phyloP scores from a whole-genome alignment of 306 rosid genomes.

The Senna siamea region DNA sequence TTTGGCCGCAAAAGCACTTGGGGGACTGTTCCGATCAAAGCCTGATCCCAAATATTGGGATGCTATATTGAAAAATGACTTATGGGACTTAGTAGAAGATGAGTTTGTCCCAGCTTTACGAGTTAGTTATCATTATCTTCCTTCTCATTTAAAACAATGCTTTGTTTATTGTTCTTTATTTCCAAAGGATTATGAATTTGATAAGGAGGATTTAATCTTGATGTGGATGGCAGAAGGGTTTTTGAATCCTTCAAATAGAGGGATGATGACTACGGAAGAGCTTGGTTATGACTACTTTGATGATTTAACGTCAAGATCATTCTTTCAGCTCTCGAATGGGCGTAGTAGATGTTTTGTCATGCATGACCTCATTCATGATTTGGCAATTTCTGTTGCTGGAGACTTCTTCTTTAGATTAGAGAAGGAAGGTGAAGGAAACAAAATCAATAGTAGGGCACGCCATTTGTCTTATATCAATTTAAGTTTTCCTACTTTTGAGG shows the following conservation, averaged over 20 bases:
- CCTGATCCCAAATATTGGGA: background rate
- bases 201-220: background rate
- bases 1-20: conserved; percentile 1
- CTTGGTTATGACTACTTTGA: conserved; percentile 23
- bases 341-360: background rate
- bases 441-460: background rate
- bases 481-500: background rate
- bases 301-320: conserved; percentile 7
- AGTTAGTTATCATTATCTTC: conserved; percentile 22
- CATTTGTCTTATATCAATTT: conserved; percentile 16
- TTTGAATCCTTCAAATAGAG: background rate
- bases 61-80: background rate
- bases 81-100: background rate
- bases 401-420: conserved; percentile 5
- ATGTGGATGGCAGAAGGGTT: conserved; percentile 38
- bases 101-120: background rate
- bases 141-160: conserved; percentile 10
- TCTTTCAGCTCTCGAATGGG: background rate
- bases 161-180: conserved; percentile 27
- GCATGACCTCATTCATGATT: conserved; percentile 11
- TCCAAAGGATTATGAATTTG: conserved; percentile 6
- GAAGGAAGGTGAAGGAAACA: background rate
- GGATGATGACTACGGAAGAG: background rate
- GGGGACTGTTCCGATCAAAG: conserved; percentile 15
- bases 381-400: background rate